A percentile compares a stretch with the other conserved stretches of the same genome.
Evolutionary conservation across 1,139 yeast genomes (phyloP).

Genomic region (Zygoascus sp.): DNA sequence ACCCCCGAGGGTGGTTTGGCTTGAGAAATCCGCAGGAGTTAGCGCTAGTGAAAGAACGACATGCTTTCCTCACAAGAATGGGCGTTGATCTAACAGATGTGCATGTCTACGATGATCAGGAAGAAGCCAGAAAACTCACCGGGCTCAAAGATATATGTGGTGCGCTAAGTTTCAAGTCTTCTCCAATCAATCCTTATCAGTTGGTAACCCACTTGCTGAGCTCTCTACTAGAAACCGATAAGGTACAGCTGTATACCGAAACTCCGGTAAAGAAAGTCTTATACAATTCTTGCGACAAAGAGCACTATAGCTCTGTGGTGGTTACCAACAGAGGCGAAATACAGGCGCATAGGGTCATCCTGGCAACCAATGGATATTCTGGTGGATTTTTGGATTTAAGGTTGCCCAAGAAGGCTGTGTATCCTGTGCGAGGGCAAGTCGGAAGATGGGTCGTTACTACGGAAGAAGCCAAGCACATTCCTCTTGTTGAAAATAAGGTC

Average conservation of each 20-base stretch:
- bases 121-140: slow-evolving; percentile 19
- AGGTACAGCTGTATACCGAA: slow-evolving; percentile 41
- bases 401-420: slow-evolving; percentile 1
- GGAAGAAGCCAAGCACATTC: slow-evolving; percentile 2
- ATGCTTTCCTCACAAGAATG: slow-evolving; percentile 15
- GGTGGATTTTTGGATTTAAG: neutral
- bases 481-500: slow-evolving; percentile 14
- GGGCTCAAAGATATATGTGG: slow-evolving; percentile 28
- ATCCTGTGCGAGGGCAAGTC: slow-evolving; percentile 13
- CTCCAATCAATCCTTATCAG: slow-evolving; percentile 43
- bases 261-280: slow-evolving; percentile 35
- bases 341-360: slow-evolving; percentile 28
- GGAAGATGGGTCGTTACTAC: slow-evolving; percentile 7
- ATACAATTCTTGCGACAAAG: slow-evolving; percentile 3
- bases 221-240: slow-evolving; percentile 29
- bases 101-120: slow-evolving; percentile 17
- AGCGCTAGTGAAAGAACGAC: slow-evolving; percentile 18
- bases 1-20: slow-evolving; percentile 37
- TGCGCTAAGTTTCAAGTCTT: slow-evolving; percentile 39
- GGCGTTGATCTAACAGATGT: slow-evolving; percentile 12
- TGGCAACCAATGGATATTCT: slow-evolving; percentile 43
- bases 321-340: slow-evolving; percentile 7
- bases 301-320: slow-evolving; percentile 24
- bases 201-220: slow-evolving; percentile 35
- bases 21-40: slow-evolving; percentile 22